These are phyloP conservation scores for Clohesyomyces aquaticus DNA, from an alignment of 495 filamentous ascomycete species.

Conservation along the genomic window DNA sequence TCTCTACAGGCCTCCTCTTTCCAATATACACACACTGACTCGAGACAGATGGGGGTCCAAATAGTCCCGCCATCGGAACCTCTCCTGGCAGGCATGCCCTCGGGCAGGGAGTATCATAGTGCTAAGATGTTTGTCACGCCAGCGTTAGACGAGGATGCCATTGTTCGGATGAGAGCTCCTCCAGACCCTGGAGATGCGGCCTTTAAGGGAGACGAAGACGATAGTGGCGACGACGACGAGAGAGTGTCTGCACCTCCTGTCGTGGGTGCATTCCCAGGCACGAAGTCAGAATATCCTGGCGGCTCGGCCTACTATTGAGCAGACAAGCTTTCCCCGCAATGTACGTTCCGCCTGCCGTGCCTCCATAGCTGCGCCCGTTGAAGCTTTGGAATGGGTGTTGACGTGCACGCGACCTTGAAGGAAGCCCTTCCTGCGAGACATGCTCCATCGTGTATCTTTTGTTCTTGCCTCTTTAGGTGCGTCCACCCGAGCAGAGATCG, in stretches of 20 bases:
- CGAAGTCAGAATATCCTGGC: constrained; percentile 44
- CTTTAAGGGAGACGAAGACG: constrained; percentile 43
- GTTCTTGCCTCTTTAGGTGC: background rate
- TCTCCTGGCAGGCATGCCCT: constrained; percentile 76
- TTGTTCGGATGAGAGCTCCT: constrained; percentile 47
- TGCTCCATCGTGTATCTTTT: background rate
- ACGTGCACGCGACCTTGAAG: background rate
- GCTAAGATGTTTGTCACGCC: constrained; percentile 42
- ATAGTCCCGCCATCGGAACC: constrained; percentile 68
- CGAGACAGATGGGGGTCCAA: constrained; percentile 77
- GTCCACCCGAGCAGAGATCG: background rate
- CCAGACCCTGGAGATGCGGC: constrained; percentile 43
- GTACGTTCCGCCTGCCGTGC: too few species aligned
- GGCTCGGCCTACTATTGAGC: constrained; percentile 37
- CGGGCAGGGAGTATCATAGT: constrained; percentile 82
- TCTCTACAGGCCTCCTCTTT: background rate
- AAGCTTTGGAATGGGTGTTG: too few species aligned
- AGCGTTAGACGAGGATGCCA: constrained; percentile 42
- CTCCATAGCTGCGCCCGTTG: too few species aligned
- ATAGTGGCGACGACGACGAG: constrained; percentile 43
- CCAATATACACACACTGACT: constrained; percentile 17
- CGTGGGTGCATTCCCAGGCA: constrained; percentile 52
- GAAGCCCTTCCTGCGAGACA: too few species aligned
- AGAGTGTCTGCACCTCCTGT: constrained; percentile 52
- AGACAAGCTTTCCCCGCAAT: background rate